Percentiles rank a stretch among this genome's conserved stretches.
phyloP scores from a whole-genome alignment of 2,329 filamentous ascomycete genomes.

The Microdochium nivale region DNA sequence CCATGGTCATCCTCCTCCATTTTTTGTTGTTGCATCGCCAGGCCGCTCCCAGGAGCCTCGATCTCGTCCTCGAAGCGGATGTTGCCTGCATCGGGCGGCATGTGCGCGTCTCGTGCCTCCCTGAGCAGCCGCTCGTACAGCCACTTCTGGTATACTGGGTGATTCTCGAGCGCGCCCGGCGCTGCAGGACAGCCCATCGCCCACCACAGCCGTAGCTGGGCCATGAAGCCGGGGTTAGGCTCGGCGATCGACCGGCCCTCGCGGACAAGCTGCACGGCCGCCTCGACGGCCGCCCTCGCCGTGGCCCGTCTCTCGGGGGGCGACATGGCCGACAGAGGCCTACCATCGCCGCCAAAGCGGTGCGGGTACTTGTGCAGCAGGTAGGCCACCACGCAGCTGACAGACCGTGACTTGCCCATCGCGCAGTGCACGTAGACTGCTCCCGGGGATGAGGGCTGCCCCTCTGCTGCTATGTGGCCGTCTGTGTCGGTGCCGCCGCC shows the following conservation, averaged over 20 bases:
- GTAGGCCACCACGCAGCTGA: constrained; percentile 76
- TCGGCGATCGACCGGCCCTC: constrained; percentile 69
- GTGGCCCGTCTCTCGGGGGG: constrained; percentile 28
- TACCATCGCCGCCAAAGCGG: constrained; percentile 33
- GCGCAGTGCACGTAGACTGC: constrained; percentile 64
- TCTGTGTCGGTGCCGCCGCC: constrained; percentile 39
- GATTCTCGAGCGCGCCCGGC: constrained; percentile 48
- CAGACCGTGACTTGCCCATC: constrained; percentile 92
- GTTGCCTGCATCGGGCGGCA: constrained; percentile 66
- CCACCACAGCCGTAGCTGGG: constrained; percentile 80
- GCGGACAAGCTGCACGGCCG: constrained; percentile 61
- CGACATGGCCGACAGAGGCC: constrained; percentile 34
- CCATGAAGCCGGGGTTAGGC: constrained; percentile 87
- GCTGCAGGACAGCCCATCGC: constrained; percentile 73
- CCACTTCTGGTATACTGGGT: constrained; percentile 73
- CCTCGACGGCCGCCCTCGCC: constrained; percentile 38
- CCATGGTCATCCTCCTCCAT: constrained; percentile 11
- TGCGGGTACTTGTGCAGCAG: constrained; percentile 61
- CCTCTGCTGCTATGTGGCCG: neutral
- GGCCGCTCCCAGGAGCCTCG: constrained; percentile 36
- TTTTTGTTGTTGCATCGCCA: neutral
- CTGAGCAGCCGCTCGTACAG: constrained; percentile 46
- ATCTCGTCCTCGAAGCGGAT: constrained; percentile 74
- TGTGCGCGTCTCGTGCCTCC: constrained; percentile 57
- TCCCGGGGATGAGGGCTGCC: constrained; percentile 13